Conservation (phyloP, 345 rosid genomes). For the Citrus sp. region DNA sequence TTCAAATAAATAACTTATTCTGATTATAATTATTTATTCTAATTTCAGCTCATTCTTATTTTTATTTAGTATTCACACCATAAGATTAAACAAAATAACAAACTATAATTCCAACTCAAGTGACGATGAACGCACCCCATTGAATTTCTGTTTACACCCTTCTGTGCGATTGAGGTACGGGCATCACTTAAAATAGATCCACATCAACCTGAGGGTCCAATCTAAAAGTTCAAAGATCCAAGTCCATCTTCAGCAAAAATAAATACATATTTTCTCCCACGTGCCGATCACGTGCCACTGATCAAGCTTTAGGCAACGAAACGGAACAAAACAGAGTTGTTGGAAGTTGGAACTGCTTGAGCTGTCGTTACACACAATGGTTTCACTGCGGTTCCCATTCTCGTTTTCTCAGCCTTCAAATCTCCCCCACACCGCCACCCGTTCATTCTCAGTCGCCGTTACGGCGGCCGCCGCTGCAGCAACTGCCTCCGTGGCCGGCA, state of each 20-base stretch:
- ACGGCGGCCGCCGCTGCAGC: constrained; percentile 35
- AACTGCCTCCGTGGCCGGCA: constrained; percentile 41
- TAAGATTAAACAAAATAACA: rapidly evolving
- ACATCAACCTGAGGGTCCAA: too few relatives aligned
- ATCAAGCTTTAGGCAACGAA: not conserved
- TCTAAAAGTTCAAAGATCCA: not conserved
- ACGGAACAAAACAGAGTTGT: not conserved
- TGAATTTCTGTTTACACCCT: too few relatives aligned
- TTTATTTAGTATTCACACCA: too few relatives aligned
- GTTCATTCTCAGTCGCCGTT: constrained; percentile 29
- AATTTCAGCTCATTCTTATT: rapidly evolving
- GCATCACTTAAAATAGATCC: too few relatives aligned
- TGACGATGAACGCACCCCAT: too few relatives aligned
- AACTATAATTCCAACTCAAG: too few relatives aligned
- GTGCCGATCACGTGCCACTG: not conserved
- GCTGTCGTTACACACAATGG: constrained; percentile 29
- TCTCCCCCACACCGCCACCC: constrained; percentile 13
- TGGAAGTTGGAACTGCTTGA: too few relatives aligned
- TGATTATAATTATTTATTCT: rapidly evolving
- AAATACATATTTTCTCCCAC: not conserved
- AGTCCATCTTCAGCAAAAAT: not conserved
- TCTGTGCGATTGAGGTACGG: rapidly evolving
- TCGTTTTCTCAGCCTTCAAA: constrained; percentile 66
- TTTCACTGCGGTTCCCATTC: constrained; percentile 78
- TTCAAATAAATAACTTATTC: too few relatives aligned